Conservation (phyloP, 1,284 basidiomycete genomes). For the Entoloma clypeatum region DNA sequence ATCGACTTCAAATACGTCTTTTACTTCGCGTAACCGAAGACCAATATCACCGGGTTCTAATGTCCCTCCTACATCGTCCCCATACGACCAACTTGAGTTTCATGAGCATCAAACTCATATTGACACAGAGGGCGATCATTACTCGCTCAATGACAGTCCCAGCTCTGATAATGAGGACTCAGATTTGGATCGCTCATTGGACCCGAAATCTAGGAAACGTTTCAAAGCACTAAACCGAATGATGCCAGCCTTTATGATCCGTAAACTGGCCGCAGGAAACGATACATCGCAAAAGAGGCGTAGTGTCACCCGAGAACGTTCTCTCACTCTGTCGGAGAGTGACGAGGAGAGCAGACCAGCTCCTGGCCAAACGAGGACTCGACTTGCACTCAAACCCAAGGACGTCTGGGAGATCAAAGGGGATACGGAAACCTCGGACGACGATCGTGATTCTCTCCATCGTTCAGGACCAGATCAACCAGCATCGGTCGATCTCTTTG, state of each 20-base stretch:
- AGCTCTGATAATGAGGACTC: too few relatives aligned
- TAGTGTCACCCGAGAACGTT: constrained; percentile 16
- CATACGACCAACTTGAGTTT: too few relatives aligned
- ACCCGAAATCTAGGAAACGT: constrained; percentile 19
- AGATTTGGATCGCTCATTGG: too few relatives aligned
- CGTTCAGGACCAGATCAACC: constrained; percentile 4
- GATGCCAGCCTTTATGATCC: constrained; percentile 44
- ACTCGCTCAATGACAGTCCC: too few relatives aligned
- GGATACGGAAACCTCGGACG: constrained; percentile 47
- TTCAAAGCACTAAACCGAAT: constrained; percentile 37
- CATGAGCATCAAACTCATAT: too few relatives aligned
- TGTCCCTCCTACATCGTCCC: too few relatives aligned
- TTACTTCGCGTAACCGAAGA: too few relatives aligned
- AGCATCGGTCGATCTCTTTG: not conserved
- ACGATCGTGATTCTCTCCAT: constrained; percentile 8
- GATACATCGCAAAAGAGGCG: constrained; percentile 5
- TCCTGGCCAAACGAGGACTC: constrained; percentile 44
- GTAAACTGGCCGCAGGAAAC: constrained; percentile 22
- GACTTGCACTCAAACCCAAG: constrained; percentile 26
- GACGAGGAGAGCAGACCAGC: constrained; percentile 32
- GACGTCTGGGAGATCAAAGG: constrained; percentile 38
- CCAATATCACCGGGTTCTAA: too few relatives aligned
- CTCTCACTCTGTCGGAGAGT: constrained; percentile 21
- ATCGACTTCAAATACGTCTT: too few relatives aligned
- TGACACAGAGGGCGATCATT: too few relatives aligned